Evolutionary conservation across 2,329 filamentous ascomycete genomes (phyloP).

Genomic region (Trichophyton benhamiae): DNA sequence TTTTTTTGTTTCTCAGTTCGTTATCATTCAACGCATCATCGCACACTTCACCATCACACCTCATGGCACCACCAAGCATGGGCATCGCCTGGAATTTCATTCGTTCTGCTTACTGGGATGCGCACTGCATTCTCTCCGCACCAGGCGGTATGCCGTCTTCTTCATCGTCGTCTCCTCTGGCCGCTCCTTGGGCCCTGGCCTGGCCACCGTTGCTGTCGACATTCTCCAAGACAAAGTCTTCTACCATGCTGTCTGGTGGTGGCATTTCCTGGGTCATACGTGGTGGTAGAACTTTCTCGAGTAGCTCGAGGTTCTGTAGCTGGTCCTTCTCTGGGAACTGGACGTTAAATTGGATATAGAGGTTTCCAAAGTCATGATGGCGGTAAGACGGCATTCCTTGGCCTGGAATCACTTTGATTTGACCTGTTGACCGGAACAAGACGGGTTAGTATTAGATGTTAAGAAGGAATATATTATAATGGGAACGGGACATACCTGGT

Average conservation of each 20-base stretch:
- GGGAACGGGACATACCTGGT: constrained; percentile 48
- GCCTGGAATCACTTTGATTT: constrained; percentile 85
- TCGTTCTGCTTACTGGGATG: constrained; percentile 34
- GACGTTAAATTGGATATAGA: constrained; percentile 95
- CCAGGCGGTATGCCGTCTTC: constrained; percentile 38
- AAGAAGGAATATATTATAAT: constrained; percentile 8
- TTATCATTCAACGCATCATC: constrained; percentile 2
- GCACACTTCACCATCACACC: not conserved
- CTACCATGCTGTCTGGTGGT: constrained; percentile 77
- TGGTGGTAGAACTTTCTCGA: constrained; percentile 75
- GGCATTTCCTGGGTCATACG: constrained; percentile 53
- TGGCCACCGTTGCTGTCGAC: constrained; percentile 57
- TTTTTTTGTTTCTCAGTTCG: constrained; percentile 1
- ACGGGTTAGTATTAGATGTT: constrained; percentile 1
- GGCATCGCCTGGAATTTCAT: not conserved
- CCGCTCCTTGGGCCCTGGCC: constrained; percentile 55
- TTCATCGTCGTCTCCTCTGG: constrained; percentile 61
- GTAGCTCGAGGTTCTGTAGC: constrained; percentile 58
- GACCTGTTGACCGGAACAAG: constrained; percentile 41
- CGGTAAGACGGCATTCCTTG: constrained; percentile 96
- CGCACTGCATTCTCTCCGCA: constrained; percentile 41
- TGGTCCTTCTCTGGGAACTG: constrained; percentile 78
- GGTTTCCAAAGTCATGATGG: constrained; percentile 89
- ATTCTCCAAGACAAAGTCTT: constrained; percentile 77
- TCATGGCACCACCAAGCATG: not conserved